Base-by-base conservation (phyloP, 176 grass and related monocot species). In the Pontederia paniculata region DNA sequence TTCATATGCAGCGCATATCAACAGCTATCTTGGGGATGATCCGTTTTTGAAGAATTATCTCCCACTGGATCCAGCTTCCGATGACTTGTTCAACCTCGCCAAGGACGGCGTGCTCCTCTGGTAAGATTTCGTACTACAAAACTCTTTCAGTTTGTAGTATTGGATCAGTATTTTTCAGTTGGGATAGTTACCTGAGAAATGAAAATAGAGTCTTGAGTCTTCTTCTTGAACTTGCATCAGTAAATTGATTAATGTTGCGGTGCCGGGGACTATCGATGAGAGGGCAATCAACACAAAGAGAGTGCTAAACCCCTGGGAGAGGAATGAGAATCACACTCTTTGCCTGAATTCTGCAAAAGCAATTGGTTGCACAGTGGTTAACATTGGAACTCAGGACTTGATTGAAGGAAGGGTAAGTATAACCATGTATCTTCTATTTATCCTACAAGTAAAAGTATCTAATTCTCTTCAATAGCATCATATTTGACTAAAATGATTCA, bases 261-360 rank as follows among this genome's bases (percentile, higher is more conserved):
- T 93, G 58, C 83, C 83, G 66, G 94, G 94, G 62, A 99, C 94
- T 57, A 93, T 99, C 72, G 94, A 99, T 76, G 94, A 99, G 80
- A 88, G 94, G 70, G 94, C 94, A 65, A 99, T 99, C 65, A 93
- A 99, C 79, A 99, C 72, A 71, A 99, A 99, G 73, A 80, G 94
- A 66, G 83, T 88, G 65, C 80, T 99, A 63, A 99, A 99, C 66
- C 94, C 87, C 19, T 99, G 94, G 94, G 78, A 99, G 83, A 93
- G 94, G 60, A 99, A 99, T 80, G 94, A 99, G 73, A 99, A 99
- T 55, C 94, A 99, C 63, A 99, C 94, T 48, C 75, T 99, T 17
- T 88, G 94, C 80, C 80, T 99, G 74, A 99, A 99, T 60, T 99
- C 94, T 50, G 94, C 94, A 59, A 99, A 99, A 73, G 94, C 94